Evolutionary conservation across 345 rosid genomes (phyloP), one percentile per base, ranked within the genome.

Genomic region (Gossypium thurberi): DNA sequence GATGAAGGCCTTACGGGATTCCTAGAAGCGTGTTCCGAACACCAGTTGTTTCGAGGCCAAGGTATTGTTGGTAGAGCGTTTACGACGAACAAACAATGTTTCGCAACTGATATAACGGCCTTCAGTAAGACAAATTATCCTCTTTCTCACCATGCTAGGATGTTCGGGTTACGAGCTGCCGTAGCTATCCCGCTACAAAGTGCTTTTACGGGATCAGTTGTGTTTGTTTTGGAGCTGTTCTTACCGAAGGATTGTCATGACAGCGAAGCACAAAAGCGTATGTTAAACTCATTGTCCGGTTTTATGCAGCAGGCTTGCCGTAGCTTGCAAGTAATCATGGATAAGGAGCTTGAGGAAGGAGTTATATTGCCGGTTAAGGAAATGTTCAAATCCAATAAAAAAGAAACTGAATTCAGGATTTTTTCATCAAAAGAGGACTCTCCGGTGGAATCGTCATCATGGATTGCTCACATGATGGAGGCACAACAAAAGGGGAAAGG

Each of bases 11-110:
- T 85, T 69, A 56, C 33, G 3, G 80, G n/a, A 26, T 94, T 91
- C 80, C 89, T 74, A 69, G 82, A 79, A 57, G 97, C 91, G 14
- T 90, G 97, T 82, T 94, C 93, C 7, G 93, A 90, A 84, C 93
- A 91, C 68, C 93, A 87, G 86, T 89, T 90, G 60, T 79, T 77
- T 50, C 79, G 71, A 42, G 94, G 87, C 74, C 90, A 90, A 78
- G 97, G 98, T 58, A 80, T 94, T 59, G 98, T 90, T 40, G 97
- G 98, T 70, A 86, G 74, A 85, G 91, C 94, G 55, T 90, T 91
- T 65, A 37, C 69, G 12, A 77, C 76, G 15, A 82, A 78, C 76
- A 88, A 83, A 71, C 90, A 85, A 63, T 88, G 91, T 78, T 92
- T 90, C 74, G 85, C 89, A 43, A 71, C 85, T 15, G 87, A 94